phyloP scores from a whole-genome alignment of 306 rosid species.

The Vicia villosa region DNA sequence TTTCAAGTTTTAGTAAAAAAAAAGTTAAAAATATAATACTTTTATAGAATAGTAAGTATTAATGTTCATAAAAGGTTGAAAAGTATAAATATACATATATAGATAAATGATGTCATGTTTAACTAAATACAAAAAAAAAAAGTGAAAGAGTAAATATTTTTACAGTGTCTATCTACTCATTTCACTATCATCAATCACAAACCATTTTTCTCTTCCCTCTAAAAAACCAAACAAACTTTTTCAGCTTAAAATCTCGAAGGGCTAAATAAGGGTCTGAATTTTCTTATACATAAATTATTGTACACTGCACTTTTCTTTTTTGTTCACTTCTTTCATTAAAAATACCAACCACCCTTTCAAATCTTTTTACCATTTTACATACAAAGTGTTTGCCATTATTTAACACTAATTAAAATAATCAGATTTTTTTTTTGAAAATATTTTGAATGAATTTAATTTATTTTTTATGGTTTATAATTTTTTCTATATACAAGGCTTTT shows the following conservation, averaged over 20 bases:
- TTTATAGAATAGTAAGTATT: no score
- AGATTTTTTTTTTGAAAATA: not conserved
- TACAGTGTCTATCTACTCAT: conserved; percentile 38
- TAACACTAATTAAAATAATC: no score
- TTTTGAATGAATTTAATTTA: not conserved
- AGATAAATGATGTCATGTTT: not conserved
- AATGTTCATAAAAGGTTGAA: not conserved
- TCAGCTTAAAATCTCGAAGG: conserved; percentile 35
- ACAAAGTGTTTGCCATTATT: no score
- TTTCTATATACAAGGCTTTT: conserved; percentile 28
- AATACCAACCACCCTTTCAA: not conserved
- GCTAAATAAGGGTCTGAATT: conserved; percentile 27
- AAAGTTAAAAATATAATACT: no score
- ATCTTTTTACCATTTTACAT: no score
- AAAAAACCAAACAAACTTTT: conserved; percentile 32
- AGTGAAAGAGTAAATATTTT: conserved; percentile 34
- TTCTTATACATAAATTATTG: conserved; percentile 35
- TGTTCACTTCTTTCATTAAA: conserved; percentile 29
- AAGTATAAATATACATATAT: not conserved
- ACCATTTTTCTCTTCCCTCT: conserved; percentile 33
- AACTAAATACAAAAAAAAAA: conserved; percentile 35
- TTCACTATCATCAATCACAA: conserved; percentile 38
- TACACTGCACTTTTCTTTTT: not conserved
- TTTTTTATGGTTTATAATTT: not conserved
- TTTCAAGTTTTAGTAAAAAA: no score